phyloP scores from a whole-genome alignment of 1,139 yeast species.

The Lodderomyces pseudojiufengensis region DNA sequence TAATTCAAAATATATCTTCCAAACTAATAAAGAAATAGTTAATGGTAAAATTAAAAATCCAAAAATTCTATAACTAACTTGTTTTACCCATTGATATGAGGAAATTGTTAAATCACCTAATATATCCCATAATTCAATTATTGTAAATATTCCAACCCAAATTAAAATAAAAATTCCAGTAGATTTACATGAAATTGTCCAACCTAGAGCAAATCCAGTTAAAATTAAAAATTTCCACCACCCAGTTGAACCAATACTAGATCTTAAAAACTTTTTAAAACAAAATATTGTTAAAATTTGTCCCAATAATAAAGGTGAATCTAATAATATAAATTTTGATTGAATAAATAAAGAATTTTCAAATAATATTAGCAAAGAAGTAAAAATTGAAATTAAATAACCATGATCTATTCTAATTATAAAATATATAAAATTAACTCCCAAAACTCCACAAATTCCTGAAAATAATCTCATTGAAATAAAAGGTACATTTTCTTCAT shows the following conservation, averaged over 20 bases:
- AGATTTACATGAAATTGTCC: conserved; percentile 48
- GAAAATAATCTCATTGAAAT: conserved; percentile 33
- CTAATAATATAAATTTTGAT: conserved; percentile 48
- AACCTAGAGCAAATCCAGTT: conserved; percentile 52
- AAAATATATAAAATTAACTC: conserved; percentile 45
- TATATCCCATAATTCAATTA: conserved; percentile 49
- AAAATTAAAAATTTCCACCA: conserved; percentile 46
- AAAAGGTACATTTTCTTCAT: conserved; percentile 30
- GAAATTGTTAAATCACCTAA: conserved; percentile 54
- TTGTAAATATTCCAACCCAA: conserved; percentile 47
- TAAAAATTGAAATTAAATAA: conserved; percentile 39
- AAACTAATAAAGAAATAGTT: conserved; percentile 43
- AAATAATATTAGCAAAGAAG: conserved; percentile 41
- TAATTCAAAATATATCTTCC: conserved; percentile 47
- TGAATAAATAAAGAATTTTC: conserved; percentile 56
- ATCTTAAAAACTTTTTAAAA: conserved; percentile 28
- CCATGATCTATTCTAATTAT: conserved; percentile 47
- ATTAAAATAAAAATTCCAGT: conserved; percentile 50
- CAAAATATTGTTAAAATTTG: conserved; percentile 40
- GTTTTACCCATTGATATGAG: conserved; percentile 26
- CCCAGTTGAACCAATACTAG: conserved; percentile 25
- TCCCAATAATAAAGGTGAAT: conserved; percentile 48
- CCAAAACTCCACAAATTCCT: conserved; percentile 38
- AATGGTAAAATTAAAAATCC: conserved; percentile 47
- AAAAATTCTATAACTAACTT: conserved; percentile 26